Percentiles rank a stretch among this genome's conserved stretches.
These are phyloP conservation scores for Megacollybia marginata DNA, from an alignment of 768 basidiomycete genomes.

Conservation along the genomic window DNA sequence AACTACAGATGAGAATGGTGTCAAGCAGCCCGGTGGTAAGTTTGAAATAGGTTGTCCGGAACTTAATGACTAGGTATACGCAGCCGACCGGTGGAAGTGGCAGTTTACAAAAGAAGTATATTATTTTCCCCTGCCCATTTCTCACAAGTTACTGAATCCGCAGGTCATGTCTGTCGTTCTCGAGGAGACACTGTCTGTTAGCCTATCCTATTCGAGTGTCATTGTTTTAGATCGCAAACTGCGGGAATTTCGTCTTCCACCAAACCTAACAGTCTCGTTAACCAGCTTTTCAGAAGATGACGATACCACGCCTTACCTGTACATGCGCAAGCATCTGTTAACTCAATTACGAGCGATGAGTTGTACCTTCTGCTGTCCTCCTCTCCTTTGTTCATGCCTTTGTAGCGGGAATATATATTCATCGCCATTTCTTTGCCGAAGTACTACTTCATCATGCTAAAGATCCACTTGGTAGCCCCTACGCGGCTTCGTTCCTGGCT, in stretches of 20 bases:
- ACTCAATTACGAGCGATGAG: neutral
- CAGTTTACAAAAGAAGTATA: constrained; percentile 17
- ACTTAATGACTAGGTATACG: constrained; percentile 16
- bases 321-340: too few species aligned
- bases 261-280: too few species aligned
- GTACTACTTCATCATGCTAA: constrained; percentile 33
- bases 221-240: too few species aligned
- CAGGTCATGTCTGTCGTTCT: neutral
- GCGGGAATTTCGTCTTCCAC: too few species aligned
- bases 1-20: constrained; percentile 23
- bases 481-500: constrained; percentile 38
- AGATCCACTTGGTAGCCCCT: constrained; percentile 38
- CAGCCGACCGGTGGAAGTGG: neutral
- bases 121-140: neutral
- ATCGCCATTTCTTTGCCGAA: constrained; percentile 38
- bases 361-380: neutral
- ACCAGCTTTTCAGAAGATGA: too few species aligned
- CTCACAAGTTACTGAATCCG: neutral
- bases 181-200: neutral
- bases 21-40: constrained; percentile 23
- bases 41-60: constrained; percentile 14
- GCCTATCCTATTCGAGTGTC: neutral
- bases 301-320: neutral
- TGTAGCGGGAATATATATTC: constrained; percentile 25
- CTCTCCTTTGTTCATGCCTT: neutral